Evolutionary conservation across 768 basidiomycete genomes (phyloP), one percentile per base, ranked within the genome.

Genomic region (Calocera cornea): DNA sequence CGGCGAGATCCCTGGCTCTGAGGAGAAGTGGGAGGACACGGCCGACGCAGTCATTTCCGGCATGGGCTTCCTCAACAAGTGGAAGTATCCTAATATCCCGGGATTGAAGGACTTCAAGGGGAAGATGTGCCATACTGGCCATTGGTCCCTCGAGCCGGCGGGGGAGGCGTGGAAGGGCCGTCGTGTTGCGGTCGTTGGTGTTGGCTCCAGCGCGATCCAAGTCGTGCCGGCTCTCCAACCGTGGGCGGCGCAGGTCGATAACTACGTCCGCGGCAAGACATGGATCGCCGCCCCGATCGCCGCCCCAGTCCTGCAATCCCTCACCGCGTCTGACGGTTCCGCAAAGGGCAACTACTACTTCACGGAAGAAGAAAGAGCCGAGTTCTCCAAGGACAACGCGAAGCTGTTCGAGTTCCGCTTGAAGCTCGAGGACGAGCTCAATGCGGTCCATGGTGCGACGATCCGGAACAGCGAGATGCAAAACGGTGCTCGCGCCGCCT

Each of bases 1-100:
- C 2, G 77, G 73, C 17, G 64, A 70, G 34, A 17, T 38, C 11
- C 24, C 64, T 22, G 70, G 63, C 22, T 41, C 66, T n/a, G 70
- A 73, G 66, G 81, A 82, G 64, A 78, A 81, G 69, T 78, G 84
- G 47, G 81, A 82, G 29, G 85, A 86, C 69, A 77, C 73, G 0
- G 82, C 81, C 1, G 86, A 88, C 68, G 77, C 87, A 0, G 77
- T 88, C 38, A 79, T 88, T 64, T 82, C 81, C 16, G 82, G 80
- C n/a, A 74, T 82, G 22, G 86, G 86, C 2, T 70, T 70, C 12
- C 73, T 86, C 50, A 84, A 83, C 64, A 75, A 83, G 7, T 87
- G 86, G 86, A 77, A 80, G 31, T 88, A 86, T 87, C 88, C 87
- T 1, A 81, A 85, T 49, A 86, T 88, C 49, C 73, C 77, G 10